Evolutionary conservation across 805 yeast species (phyloP).

Genomic region (Sugiyamaella marilandica): DNA sequence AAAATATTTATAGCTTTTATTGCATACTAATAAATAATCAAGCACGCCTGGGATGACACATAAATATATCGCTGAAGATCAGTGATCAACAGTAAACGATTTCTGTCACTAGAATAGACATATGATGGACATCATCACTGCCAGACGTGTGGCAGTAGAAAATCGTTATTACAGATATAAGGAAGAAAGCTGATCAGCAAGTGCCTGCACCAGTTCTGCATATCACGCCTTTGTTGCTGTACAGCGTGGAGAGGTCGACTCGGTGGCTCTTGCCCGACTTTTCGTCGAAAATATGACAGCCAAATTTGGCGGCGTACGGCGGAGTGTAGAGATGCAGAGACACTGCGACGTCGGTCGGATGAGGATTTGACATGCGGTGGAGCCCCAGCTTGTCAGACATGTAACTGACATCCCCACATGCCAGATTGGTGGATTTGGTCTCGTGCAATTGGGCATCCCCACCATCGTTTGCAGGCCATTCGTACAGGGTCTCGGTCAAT

Average conservation of each 20-base stretch:
- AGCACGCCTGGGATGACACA: neutral
- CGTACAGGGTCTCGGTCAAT: slow-evolving; percentile 53
- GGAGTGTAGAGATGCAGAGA: slow-evolving; percentile 73
- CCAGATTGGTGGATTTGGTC: slow-evolving; percentile 27
- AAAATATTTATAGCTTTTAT: neutral
- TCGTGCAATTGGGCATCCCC: slow-evolving; percentile 16
- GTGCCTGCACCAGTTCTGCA: neutral
- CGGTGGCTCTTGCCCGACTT: slow-evolving; percentile 46
- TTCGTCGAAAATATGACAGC: slow-evolving; percentile 42
- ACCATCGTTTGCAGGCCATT: slow-evolving; percentile 39
- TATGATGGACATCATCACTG: too few relatives aligned
- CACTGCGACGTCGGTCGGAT: slow-evolving; percentile 43
- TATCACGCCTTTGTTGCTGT: slow-evolving; percentile 53
- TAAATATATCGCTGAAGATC: neutral
- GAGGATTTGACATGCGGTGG: slow-evolving; percentile 55
- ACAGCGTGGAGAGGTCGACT: slow-evolving; percentile 55
- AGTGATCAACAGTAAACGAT: neutral
- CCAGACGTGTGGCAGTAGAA: too few relatives aligned
- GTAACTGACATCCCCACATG: slow-evolving; percentile 49
- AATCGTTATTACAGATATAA: too few relatives aligned
- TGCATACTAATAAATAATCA: neutral
- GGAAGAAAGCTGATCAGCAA: neutral
- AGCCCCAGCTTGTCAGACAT: slow-evolving; percentile 62
- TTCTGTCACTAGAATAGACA: too few relatives aligned
- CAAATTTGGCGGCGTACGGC: slow-evolving; percentile 59